phyloP scores from a whole-genome alignment of 2,329 filamentous ascomycete species.

The Furcasterigmium sp. region DNA sequence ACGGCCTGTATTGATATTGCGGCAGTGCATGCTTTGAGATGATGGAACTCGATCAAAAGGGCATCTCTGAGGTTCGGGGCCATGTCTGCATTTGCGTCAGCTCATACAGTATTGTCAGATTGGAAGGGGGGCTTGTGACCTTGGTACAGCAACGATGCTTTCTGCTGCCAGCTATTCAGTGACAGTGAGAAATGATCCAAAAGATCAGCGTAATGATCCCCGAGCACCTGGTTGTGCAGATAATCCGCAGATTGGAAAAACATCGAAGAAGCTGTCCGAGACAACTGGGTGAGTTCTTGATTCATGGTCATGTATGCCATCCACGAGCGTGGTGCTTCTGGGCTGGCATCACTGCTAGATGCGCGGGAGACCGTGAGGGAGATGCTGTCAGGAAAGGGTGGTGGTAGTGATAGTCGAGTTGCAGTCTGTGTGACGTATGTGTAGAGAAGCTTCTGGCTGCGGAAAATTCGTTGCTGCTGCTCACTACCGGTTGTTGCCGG shows the following conservation, averaged over 20 bases:
- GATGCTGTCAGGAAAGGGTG: constrained; percentile 6
- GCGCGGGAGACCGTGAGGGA: constrained; percentile 2
- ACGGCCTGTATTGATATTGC: constrained; percentile 17
- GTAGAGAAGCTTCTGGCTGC: constrained; percentile 14
- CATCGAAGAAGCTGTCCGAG: constrained; percentile 12
- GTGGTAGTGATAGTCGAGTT: constrained; percentile 4
- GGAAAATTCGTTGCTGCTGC: background rate
- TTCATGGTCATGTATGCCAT: constrained; percentile 13
- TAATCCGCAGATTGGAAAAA: constrained; percentile 15
- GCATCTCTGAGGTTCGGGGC: constrained; percentile 6
- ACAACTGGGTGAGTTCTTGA: constrained; percentile 12
- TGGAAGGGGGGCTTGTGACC: background rate
- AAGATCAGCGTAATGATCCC: constrained; percentile 12
- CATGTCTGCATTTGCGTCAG: constrained; percentile 3
- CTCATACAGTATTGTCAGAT: background rate
- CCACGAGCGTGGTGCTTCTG: constrained; percentile 1
- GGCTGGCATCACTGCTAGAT: background rate
- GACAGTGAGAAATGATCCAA: constrained; percentile 12
- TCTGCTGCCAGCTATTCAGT: constrained; percentile 12
- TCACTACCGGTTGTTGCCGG: background rate
- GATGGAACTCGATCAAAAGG: constrained; percentile 13
- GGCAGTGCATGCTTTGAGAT: constrained; percentile 14
- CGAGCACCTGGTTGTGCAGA: constrained; percentile 11
- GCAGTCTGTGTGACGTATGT: constrained; percentile 13
- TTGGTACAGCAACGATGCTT: background rate